Evolutionary conservation across 768 basidiomycete genomes (phyloP), one percentile per base, ranked within the genome.

Genomic region (Suillus subalutaceus): DNA sequence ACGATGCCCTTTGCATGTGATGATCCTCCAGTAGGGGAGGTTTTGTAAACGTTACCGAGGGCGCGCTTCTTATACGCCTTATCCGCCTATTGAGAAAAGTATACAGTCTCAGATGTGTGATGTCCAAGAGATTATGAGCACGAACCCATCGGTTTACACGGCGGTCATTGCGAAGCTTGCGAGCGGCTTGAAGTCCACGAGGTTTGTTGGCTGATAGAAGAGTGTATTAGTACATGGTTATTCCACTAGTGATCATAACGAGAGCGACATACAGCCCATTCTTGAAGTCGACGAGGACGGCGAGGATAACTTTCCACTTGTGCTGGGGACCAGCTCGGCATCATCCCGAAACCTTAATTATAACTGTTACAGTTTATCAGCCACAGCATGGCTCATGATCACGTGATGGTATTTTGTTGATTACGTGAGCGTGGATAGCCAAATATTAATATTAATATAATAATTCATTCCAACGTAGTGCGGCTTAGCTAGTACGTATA

Each of bases 1-100:
- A 99, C 97, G 77, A 99, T 99, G 72, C 97, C 97, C 86, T 99
- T 99, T 72, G 97, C 97, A 81, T 99, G 97, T 72, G 97, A 99
- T 65, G 96, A 96, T 71, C 97, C 97, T 83, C 96, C 97, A 68
- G 97, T 99, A 57, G 97, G 97, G 40, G 97, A 99, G 76, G 97
- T 99, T 86, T 97, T 97, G 92, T 96, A 99, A 78, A 97, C 89
- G 84, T 99, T 99, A 68, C 97, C 97, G 66, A 99, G 90, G 66
- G 97, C 97, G 77, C 97, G 93, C 84, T 99, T 99, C 90, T 99
- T 99, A 86, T 99, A 99, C 55, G 90, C 84, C 83, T 97, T 97
- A 83, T 99, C 96, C 83, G 97, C 97, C 94, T 97, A 62, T 40
- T 69, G 15, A 37, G 26, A 66, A 46, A 63, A 65, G 62, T 3